Evolutionary conservation across 176 grass and related monocot species (phyloP).

Genomic region (Stipa capillata): DNA sequence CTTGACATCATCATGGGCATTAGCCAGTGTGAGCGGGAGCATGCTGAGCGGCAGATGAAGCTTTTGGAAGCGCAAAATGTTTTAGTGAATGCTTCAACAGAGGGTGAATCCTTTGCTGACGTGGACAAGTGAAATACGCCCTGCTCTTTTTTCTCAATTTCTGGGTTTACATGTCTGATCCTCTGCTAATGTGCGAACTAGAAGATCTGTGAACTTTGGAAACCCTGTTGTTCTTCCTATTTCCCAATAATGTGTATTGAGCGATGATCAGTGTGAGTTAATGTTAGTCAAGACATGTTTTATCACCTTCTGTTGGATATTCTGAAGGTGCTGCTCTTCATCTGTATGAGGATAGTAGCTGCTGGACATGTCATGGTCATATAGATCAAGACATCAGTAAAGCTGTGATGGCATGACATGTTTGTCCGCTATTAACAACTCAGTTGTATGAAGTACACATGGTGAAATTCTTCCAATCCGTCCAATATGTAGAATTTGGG

Average conservation of each 20-base stretch:
- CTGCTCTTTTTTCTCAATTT: background rate
- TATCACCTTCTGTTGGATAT: too few relatives aligned
- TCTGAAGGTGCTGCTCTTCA: too few relatives aligned
- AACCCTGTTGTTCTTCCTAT: background rate
- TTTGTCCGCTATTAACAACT: too few relatives aligned
- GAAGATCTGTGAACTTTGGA: background rate
- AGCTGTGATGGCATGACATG: too few relatives aligned
- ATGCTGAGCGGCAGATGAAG: constrained; percentile 79
- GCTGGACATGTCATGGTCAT: too few relatives aligned
- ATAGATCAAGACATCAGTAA: too few relatives aligned
- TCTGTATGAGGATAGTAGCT: too few relatives aligned
- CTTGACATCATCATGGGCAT: constrained; percentile 94
- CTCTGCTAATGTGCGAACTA: background rate
- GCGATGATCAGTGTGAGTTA: background rate
- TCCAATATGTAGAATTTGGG: background rate
- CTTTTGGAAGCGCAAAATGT: constrained; percentile 68
- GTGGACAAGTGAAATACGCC: background rate
- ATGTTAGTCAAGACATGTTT: background rate
- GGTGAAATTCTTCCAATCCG: background rate
- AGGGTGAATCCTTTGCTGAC: background rate
- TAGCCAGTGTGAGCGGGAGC: constrained; percentile 84
- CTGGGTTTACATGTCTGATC: background rate
- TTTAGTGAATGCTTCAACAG: constrained; percentile 12
- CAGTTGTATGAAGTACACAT: background rate
- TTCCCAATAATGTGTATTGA: constrained; percentile 13